phyloP scores from a whole-genome alignment of 441 rosid species.

The Daphne laureola region DNA sequence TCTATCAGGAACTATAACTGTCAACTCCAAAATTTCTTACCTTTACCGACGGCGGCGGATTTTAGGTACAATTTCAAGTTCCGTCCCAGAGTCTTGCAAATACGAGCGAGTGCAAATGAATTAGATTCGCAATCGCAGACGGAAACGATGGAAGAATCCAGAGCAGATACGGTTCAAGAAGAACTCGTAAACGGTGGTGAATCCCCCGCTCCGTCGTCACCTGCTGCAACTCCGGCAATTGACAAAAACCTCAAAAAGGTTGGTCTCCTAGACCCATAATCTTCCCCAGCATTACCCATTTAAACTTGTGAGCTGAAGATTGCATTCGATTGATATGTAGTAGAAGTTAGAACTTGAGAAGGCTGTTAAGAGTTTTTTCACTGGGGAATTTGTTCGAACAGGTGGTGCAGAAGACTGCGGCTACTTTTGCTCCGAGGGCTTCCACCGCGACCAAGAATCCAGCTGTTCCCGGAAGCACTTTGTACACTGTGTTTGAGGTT shows the following conservation, averaged over 20 bases:
- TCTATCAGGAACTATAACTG: constrained; percentile 25
- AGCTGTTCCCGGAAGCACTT: constrained; percentile 79
- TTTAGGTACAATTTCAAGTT: constrained; percentile 12
- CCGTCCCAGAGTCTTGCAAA: constrained; percentile 19
- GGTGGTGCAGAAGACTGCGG: constrained; percentile 92
- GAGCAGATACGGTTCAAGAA: constrained; percentile 18
- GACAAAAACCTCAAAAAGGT: constrained; percentile 83
- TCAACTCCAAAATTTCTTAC: constrained; percentile 16
- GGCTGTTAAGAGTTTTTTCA: background rate
- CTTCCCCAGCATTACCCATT: background rate
- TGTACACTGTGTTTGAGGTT: constrained; percentile 84
- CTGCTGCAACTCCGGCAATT: constrained; percentile 28
- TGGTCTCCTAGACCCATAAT: background rate
- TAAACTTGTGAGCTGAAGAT: background rate
- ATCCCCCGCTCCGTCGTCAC: constrained; percentile 8
- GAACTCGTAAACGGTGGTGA: constrained; percentile 16
- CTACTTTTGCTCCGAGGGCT: constrained; percentile 95
- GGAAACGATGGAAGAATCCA: constrained; percentile 22
- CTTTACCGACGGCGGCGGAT: constrained; percentile 12
- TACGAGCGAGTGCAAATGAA: constrained; percentile 36
- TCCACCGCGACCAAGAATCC: constrained; percentile 87
- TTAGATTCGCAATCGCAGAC: constrained; percentile 26
- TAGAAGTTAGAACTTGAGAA: background rate
- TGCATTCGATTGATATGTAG: constrained; percentile 1
- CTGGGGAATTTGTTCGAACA: constrained; percentile 18